phyloP scores from a whole-genome alignment of 768 basidiomycete species.

The Kwoniella newhampshirensis region DNA sequence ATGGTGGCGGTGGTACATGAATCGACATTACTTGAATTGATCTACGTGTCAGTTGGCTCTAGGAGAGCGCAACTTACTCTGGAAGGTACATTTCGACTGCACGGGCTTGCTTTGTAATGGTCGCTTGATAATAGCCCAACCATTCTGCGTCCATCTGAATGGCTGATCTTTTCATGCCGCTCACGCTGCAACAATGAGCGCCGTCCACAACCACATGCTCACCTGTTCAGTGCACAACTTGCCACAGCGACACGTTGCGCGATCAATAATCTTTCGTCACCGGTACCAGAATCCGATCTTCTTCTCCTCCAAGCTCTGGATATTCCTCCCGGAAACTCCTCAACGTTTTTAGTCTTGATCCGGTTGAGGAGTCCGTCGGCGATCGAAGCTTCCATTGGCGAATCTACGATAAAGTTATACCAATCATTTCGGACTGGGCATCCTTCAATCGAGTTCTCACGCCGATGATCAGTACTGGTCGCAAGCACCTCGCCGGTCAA shows the following conservation, averaged over 20 bases:
- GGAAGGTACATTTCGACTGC: constrained; percentile 33
- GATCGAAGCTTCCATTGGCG: not conserved
- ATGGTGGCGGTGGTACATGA: constrained; percentile 10
- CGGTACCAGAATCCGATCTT: not conserved
- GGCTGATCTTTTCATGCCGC: constrained; percentile 20
- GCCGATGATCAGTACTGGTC: not conserved
- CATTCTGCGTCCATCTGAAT: constrained; percentile 32
- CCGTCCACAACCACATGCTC: constrained; percentile 1
- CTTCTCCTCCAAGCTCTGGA: constrained; percentile 14
- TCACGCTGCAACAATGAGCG: constrained; percentile 27
- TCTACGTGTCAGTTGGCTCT: constrained; percentile 13
- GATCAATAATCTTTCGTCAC: constrained; percentile 6
- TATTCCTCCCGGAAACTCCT: constrained; percentile 28
- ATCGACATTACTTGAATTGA: constrained; percentile 32
- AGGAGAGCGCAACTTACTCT: constrained; percentile 29
- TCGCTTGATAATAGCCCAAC: constrained; percentile 12
- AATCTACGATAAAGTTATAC: constrained; percentile 1
- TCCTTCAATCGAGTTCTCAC: not conserved
- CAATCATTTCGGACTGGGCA: constrained; percentile 15
- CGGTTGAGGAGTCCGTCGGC: constrained; percentile 1
- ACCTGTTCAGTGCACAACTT: constrained; percentile 36
- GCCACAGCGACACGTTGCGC: constrained; percentile 31
- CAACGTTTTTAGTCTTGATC: constrained; percentile 29
- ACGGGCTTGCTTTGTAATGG: not conserved
- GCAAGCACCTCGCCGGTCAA: constrained; percentile 32